Evolutionary conservation across 805 yeast genomes (phyloP).

Genomic region (Myxozyma sirexii): DNA sequence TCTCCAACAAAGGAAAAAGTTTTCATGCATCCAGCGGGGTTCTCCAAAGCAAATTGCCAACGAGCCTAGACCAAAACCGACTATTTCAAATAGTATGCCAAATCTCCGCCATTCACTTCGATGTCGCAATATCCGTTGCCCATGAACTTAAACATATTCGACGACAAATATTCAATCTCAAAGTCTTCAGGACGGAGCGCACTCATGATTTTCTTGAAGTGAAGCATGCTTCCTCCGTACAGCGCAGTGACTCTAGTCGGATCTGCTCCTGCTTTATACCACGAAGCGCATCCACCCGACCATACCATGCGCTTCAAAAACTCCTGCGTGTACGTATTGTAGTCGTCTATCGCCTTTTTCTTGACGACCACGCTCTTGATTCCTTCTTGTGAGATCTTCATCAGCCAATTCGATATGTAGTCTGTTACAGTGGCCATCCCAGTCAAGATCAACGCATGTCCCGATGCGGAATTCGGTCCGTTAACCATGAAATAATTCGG

Average conservation of each 20-base stretch:
- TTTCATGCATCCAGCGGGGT: too few species aligned
- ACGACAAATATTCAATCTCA: constrained; percentile 14
- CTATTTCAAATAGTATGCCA: constrained; percentile 11
- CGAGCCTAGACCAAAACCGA: too few species aligned
- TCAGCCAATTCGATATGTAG: constrained; percentile 18
- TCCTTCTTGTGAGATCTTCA: constrained; percentile 23
- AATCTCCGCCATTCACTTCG: constrained; percentile 15
- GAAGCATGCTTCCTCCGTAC: constrained; percentile 32
- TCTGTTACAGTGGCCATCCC: constrained; percentile 22
- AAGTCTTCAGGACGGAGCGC: constrained; percentile 30
- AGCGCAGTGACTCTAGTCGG: constrained; percentile 21
- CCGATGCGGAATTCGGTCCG: constrained; percentile 32
- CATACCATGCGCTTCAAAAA: constrained; percentile 23
- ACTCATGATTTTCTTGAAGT: constrained; percentile 20
- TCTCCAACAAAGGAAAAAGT: too few species aligned
- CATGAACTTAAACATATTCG: constrained; percentile 16
- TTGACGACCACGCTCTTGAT: constrained; percentile 17
- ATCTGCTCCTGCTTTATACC: constrained; percentile 24
- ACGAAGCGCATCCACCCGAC: constrained; percentile 17
- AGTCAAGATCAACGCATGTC: constrained; percentile 18
- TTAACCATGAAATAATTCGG: constrained; percentile 31
- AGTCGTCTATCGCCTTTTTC: constrained; percentile 17
- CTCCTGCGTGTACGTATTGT: constrained; percentile 11
- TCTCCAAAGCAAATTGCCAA: too few species aligned
- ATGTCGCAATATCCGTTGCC: constrained; percentile 21